phyloP scores from a whole-genome alignment of 345 rosid species.

The Syzygium aqueum region DNA sequence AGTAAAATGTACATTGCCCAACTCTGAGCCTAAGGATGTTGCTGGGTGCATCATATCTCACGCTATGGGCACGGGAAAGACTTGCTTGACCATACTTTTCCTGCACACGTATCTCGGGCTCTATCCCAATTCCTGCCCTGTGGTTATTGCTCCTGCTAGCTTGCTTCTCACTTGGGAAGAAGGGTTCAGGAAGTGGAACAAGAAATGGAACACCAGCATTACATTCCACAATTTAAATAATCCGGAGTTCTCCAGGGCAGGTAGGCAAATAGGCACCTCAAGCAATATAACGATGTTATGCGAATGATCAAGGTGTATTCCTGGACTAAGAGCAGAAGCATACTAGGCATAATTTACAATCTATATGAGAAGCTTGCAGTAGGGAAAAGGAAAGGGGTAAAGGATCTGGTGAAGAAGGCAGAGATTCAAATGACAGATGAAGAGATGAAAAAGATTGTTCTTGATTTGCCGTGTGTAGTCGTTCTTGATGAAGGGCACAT shows the following conservation, averaged over 20 bases:
- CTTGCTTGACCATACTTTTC: slow-evolving; percentile 55
- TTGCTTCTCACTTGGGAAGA: slow-evolving; percentile 78
- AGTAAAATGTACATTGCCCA: slow-evolving; percentile 33
- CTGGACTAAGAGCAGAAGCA: slow-evolving; percentile 41
- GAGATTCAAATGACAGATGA: neutral
- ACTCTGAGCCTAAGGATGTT: slow-evolving; percentile 3
- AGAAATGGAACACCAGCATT: slow-evolving; percentile 45
- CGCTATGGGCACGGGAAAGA: slow-evolving; percentile 83
- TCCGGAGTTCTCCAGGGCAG: slow-evolving; percentile 33
- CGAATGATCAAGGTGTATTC: slow-evolving; percentile 53
- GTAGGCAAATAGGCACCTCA: slow-evolving; percentile 2
- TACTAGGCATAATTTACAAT: slow-evolving; percentile 49
- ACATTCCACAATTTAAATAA: slow-evolving; percentile 54
- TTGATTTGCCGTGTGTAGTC: slow-evolving; percentile 43
- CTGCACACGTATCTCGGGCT: slow-evolving; percentile 38
- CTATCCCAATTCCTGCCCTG: slow-evolving; percentile 45
- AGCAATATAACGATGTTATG: neutral
- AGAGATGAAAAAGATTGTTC: slow-evolving; percentile 26
- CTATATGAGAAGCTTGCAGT: slow-evolving; percentile 51
- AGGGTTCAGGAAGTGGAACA: slow-evolving; percentile 57
- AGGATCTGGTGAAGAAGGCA: neutral
- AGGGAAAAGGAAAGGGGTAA: neutral
- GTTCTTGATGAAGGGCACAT: slow-evolving; percentile 79
- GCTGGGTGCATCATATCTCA: slow-evolving; percentile 78
- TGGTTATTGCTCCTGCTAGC: slow-evolving; percentile 58